phyloP scores from a whole-genome alignment of 805 yeast genomes.

The Hanseniaspora pseudoguilliermondii region DNA sequence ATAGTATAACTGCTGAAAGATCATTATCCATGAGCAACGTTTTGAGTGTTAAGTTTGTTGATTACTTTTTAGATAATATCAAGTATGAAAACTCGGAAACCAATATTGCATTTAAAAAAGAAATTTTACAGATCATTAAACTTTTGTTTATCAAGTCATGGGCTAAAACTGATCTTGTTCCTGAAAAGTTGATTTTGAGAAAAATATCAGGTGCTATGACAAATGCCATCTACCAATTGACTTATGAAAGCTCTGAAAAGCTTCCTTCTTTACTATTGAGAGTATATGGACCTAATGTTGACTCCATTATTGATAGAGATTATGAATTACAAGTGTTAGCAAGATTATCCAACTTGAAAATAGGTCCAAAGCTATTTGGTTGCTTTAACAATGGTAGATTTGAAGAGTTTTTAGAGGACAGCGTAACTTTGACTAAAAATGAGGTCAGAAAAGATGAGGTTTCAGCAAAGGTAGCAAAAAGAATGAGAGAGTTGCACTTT shows the following conservation, averaged over 20 bases:
- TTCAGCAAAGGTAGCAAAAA: constrained; percentile 75
- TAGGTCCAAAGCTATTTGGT: constrained; percentile 83
- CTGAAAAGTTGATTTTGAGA: constrained; percentile 37
- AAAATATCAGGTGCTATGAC: constrained; percentile 90
- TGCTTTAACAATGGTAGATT: constrained; percentile 86
- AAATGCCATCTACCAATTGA: constrained; percentile 71
- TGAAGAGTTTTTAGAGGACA: constrained; percentile 82
- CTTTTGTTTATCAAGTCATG: constrained; percentile 63
- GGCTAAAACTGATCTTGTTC: constrained; percentile 34
- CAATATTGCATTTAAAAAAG: constrained; percentile 47
- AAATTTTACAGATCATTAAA: constrained; percentile 52
- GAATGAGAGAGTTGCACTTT: constrained; percentile 88
- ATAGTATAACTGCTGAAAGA: not conserved
- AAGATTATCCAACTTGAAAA: constrained; percentile 59
- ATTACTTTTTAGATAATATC: constrained; percentile 55
- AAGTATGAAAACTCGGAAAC: constrained; percentile 57
- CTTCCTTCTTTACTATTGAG: constrained; percentile 61
- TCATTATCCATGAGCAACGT: not conserved
- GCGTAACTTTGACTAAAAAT: constrained; percentile 57
- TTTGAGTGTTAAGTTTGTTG: constrained; percentile 36
- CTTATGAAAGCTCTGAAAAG: constrained; percentile 27
- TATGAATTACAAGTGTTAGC: constrained; percentile 60
- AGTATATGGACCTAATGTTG: constrained; percentile 81
- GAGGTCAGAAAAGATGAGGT: constrained; percentile 66
- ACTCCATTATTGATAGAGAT: constrained; percentile 72